These are phyloP conservation scores for Emmonsiellopsis sp. DNA, from an alignment of 2,329 filamentous ascomycete genomes.

Conservation along the genomic window DNA sequence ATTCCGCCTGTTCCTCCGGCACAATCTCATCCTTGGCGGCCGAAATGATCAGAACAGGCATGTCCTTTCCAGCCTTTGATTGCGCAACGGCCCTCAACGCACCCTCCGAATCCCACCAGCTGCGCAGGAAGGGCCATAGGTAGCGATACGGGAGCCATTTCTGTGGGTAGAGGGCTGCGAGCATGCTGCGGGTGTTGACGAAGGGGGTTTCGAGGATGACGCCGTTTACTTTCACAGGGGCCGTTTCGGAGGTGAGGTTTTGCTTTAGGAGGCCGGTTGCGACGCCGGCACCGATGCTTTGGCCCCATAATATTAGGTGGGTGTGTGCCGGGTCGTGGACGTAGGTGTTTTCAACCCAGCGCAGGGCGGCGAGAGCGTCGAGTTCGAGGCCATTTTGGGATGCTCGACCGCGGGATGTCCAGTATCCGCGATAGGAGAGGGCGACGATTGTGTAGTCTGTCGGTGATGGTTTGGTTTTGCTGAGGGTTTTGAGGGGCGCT, in stretches of 20 bases:
- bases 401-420: slow-evolving; percentile 64
- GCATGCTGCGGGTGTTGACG: slow-evolving; percentile 60
- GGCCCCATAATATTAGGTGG: slow-evolving; percentile 12
- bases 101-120: slow-evolving; percentile 41
- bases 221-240: slow-evolving; percentile 28
- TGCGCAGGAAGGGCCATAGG: slow-evolving; percentile 64
- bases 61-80: slow-evolving; percentile 5
- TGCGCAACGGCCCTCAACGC: slow-evolving; percentile 33
- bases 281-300: slow-evolving; percentile 52
- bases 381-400: slow-evolving; percentile 61
- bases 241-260: slow-evolving; percentile 30
- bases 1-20: slow-evolving; percentile 26
- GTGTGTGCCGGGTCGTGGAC: not conserved
- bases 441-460: slow-evolving; percentile 30
- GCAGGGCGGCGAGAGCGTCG: slow-evolving; percentile 56
- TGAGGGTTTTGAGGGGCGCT: slow-evolving; percentile 27
- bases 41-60: slow-evolving; percentile 31
- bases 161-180: slow-evolving; percentile 64
- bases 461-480: not conserved
- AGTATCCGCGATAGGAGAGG: slow-evolving; percentile 61
- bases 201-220: slow-evolving; percentile 71
- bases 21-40: slow-evolving; percentile 38
- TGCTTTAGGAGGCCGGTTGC: slow-evolving; percentile 52
- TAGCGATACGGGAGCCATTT: slow-evolving; percentile 72
- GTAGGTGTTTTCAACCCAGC: slow-evolving; percentile 48